Evolutionary conservation across 306 rosid species (phyloP).

Genomic region (Cicer bijugum): DNA sequence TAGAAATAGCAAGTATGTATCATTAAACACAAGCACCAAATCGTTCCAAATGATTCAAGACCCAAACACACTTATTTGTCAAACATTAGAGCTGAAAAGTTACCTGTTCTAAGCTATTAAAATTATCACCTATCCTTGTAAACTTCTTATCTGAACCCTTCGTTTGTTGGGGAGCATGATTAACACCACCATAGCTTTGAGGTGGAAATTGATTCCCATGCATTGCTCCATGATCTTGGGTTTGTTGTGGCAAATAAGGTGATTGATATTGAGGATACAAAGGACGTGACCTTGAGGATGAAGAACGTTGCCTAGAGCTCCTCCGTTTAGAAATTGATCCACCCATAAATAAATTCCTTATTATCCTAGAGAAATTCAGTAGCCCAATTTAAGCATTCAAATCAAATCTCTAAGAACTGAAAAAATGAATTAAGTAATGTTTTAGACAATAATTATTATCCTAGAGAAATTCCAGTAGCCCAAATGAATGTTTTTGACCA

Average conservation of each 20-base stretch:
- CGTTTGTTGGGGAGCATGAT: constrained; percentile 51
- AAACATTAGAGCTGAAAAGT: constrained; percentile 14
- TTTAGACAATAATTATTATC: too few relatives aligned
- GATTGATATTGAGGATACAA: constrained; percentile 57
- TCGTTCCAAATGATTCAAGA: constrained; percentile 18
- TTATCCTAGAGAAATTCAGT: constrained; percentile 46
- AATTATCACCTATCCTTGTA: constrained; percentile 75
- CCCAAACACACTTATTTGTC: constrained; percentile 23
- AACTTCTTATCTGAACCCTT: constrained; percentile 59
- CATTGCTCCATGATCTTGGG: constrained; percentile 51
- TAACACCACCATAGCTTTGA: constrained; percentile 50
- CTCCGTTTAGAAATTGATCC: constrained; percentile 67
- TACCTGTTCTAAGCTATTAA: constrained; percentile 80
- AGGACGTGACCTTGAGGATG: constrained; percentile 53
- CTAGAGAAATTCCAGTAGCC: too few relatives aligned
- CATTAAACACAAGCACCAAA: constrained; percentile 11
- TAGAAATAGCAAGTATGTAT: constrained; percentile 9
- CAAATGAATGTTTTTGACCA: neutral
- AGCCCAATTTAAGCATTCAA: constrained; percentile 40
- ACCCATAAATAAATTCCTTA: constrained; percentile 68
- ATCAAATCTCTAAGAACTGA: constrained; percentile 29
- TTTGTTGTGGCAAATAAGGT: constrained; percentile 55
- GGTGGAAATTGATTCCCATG: constrained; percentile 35
- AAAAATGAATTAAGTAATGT: too few relatives aligned
- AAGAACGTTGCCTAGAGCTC: constrained; percentile 54